Percentiles rank a stretch among this genome's conserved stretches.
Evolutionary conservation across 1,139 yeast species (phyloP).

Genomic region (Pichia sp.): DNA sequence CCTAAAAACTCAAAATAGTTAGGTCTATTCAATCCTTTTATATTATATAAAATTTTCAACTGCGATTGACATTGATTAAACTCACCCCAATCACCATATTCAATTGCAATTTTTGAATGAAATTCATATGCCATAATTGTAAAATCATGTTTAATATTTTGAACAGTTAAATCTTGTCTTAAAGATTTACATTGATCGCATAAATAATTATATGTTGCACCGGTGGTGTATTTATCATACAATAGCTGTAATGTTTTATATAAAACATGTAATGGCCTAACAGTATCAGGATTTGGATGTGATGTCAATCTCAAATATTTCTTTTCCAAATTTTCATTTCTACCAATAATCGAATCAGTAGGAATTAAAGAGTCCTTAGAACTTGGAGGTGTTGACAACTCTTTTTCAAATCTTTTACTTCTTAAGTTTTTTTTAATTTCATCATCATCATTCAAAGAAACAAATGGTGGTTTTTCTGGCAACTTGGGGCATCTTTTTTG

Average conservation of each 20-base stretch:
- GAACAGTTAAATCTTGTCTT: constrained; percentile 91
- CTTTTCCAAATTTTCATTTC: constrained; percentile 62
- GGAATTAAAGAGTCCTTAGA: constrained; percentile 3
- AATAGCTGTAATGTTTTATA: constrained; percentile 53
- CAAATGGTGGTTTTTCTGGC: neutral
- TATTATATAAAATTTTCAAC: constrained; percentile 53
- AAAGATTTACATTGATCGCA: constrained; percentile 89
- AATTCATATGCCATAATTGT: constrained; percentile 76
- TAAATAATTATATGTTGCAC: constrained; percentile 60
- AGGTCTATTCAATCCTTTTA: constrained; percentile 28
- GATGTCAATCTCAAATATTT: constrained; percentile 78
- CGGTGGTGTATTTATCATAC: constrained; percentile 46
- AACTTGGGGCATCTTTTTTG: constrained; percentile 1
- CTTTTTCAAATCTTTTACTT: constrained; percentile 47
- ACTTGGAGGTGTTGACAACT: constrained; percentile 22
- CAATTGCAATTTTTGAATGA: constrained; percentile 83
- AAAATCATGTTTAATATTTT: constrained; percentile 74
- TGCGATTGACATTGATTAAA: constrained; percentile 93
- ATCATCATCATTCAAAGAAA: neutral
- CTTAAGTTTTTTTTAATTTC: constrained; percentile 29
- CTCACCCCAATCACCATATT: constrained; percentile 82
- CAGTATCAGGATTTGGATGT: constrained; percentile 80
- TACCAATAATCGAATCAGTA: constrained; percentile 49
- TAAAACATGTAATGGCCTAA: constrained; percentile 65
- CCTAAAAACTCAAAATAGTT: constrained; percentile 58